phyloP scores from a whole-genome alignment of 805 yeast genomes.

The Ogataea pilisensis region DNA sequence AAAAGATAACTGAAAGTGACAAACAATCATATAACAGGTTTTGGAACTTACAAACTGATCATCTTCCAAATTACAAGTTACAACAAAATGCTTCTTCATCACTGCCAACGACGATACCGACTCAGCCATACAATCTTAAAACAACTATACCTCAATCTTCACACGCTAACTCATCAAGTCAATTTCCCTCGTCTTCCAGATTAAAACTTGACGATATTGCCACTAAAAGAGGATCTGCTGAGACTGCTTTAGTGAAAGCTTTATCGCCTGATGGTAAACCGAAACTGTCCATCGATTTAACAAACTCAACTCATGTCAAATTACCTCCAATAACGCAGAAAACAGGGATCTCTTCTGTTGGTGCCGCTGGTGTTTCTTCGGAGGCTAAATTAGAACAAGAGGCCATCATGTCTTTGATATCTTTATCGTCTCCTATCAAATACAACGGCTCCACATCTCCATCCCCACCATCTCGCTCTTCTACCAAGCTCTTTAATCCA shows the following conservation, averaged over 20 bases:
- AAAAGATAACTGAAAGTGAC: slow-evolving; percentile 11
- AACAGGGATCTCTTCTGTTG: background rate
- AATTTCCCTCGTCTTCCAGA: slow-evolving; percentile 8
- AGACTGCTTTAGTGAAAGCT: slow-evolving; percentile 21
- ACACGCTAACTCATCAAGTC: too few species aligned
- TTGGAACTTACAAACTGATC: slow-evolving; percentile 26
- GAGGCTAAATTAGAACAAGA: slow-evolving; percentile 43
- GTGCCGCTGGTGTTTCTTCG: slow-evolving; percentile 6
- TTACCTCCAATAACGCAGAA: background rate
- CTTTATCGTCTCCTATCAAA: slow-evolving; percentile 48
- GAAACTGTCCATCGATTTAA: slow-evolving; percentile 11
- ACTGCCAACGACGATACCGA: background rate
- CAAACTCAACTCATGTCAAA: background rate
- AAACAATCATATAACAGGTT: slow-evolving; percentile 22
- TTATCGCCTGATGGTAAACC: slow-evolving; percentile 19
- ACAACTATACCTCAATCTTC: slow-evolving; percentile 8
- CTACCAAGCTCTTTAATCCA: slow-evolving; percentile 1
- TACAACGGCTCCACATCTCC: slow-evolving; percentile 26
- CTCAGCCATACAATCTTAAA: slow-evolving; percentile 1
- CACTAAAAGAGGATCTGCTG: slow-evolving; percentile 23
- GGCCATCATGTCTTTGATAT: slow-evolving; percentile 52
- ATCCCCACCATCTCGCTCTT: slow-evolving; percentile 14
- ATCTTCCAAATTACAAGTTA: slow-evolving; percentile 15
- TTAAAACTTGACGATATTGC: slow-evolving; percentile 30
- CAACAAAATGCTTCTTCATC: too few species aligned